Percentiles rank a stretch among this genome's conserved stretches.
Conservation (phyloP, 2,329 filamentous ascomycete genomes). For the Fusarium camptoceras region DNA sequence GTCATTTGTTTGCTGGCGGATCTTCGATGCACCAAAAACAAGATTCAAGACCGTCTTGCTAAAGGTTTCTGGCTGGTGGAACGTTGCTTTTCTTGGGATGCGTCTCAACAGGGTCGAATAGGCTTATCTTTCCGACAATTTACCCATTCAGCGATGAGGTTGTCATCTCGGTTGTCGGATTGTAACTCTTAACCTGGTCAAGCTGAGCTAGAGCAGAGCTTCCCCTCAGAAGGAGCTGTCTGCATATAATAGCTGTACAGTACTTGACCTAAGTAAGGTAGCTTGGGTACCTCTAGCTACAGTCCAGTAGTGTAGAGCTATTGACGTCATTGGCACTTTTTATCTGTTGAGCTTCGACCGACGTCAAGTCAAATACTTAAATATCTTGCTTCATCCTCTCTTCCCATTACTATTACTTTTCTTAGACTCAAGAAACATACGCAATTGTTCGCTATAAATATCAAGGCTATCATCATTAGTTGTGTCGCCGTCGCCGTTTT, state of each 20-base stretch:
- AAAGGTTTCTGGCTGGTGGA: background rate
- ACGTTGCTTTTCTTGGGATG: background rate
- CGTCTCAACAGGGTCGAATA: background rate
- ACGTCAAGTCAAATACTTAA: slow-evolving; percentile 7
- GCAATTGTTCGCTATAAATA: slow-evolving; percentile 20
- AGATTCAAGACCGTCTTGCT: background rate
- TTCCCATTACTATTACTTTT: background rate
- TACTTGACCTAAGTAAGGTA: background rate
- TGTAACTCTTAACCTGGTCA: background rate
- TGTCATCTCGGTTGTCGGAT: background rate
- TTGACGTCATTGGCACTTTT: slow-evolving; percentile 33
- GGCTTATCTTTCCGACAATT: background rate
- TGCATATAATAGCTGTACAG: background rate
- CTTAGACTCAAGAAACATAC: background rate
- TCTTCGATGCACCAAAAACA: slow-evolving; percentile 4
- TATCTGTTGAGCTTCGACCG: background rate
- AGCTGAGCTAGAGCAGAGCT: background rate
- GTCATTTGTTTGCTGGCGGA: background rate
- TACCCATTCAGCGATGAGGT: background rate
- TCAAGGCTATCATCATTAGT: slow-evolving; percentile 28
- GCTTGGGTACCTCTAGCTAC: background rate
- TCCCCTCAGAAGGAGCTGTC: background rate
- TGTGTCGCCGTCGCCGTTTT: slow-evolving; percentile 12
- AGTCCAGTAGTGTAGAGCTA: background rate
- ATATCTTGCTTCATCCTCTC: background rate